phyloP scores from a whole-genome alignment of 2,329 filamentous ascomycete species.

The Fusarium mexicanum region DNA sequence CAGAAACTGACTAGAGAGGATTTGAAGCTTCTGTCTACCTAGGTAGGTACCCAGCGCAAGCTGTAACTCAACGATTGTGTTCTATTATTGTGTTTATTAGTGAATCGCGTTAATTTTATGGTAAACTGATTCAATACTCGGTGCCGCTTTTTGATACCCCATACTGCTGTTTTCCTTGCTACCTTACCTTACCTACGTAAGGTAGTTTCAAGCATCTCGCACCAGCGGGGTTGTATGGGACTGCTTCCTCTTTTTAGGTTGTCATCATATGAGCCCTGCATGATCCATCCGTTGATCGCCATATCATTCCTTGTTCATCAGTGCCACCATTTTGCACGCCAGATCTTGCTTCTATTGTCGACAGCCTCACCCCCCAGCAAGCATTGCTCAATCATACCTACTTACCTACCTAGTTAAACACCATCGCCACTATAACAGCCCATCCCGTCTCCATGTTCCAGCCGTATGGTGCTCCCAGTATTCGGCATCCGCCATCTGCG shows the following conservation, averaged over 20 bases:
- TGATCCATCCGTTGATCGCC: conserved; percentile 32
- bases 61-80: conserved; percentile 13
- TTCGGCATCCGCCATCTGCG: conserved; percentile 41
- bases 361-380: not conserved
- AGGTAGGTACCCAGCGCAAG: not conserved
- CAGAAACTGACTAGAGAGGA: not conserved
- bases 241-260: conserved; percentile 5
- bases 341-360: conserved; percentile 15
- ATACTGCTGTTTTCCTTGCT: conserved; percentile 12
- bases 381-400: not conserved
- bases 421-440: conserved; percentile 27
- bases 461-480: conserved; percentile 40
- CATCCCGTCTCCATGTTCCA: conserved; percentile 42
- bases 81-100: conserved; percentile 11
- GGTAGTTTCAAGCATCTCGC: not conserved
- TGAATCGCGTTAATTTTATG: conserved; percentile 11
- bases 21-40: conserved; percentile 1
- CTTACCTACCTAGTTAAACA: not conserved
- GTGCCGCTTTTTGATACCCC: conserved; percentile 29
- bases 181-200: not conserved
- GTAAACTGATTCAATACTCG: conserved; percentile 11
- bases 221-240: not conserved
- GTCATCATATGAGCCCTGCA: conserved; percentile 33
- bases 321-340: conserved; percentile 11
- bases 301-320: conserved; percentile 26